Conservation (phyloP, 2,329 filamentous ascomycete species). For the Cylindrodendrum hubeiense region DNA sequence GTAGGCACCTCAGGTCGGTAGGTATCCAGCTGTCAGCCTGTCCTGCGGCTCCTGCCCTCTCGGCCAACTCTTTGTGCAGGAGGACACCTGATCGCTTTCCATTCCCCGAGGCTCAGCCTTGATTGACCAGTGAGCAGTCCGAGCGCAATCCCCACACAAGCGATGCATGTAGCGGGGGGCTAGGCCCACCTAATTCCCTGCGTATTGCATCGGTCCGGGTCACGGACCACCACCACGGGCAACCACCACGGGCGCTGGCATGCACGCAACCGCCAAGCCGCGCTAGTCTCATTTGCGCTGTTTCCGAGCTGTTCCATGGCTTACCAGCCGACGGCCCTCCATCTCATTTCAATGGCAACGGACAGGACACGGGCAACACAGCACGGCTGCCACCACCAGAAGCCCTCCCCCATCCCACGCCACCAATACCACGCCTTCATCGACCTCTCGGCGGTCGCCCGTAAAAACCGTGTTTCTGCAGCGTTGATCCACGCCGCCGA, state of each 20-base stretch:
- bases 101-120: conserved; percentile 24
- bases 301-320: conserved; percentile 28
- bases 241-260: conserved; percentile 30
- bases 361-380: not conserved
- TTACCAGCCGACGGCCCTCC: conserved; percentile 12
- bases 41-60: not conserved
- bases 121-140: conserved; percentile 29
- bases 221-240: conserved; percentile 23
- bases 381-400: not conserved
- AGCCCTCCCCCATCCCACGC: conserved; percentile 16
- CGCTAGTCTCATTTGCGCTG: conserved; percentile 28
- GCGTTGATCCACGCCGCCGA: conserved; percentile 23
- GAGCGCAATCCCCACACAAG: conserved; percentile 36
- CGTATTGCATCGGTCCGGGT: conserved; percentile 20
- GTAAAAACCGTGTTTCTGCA: conserved; percentile 19
- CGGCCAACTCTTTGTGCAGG: conserved; percentile 15
- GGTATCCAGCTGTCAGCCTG: not conserved
- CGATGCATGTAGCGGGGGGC: conserved; percentile 29
- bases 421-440: conserved; percentile 33
- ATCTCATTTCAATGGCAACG: conserved; percentile 15
- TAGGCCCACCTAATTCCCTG: conserved; percentile 8
- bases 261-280: conserved; percentile 28
- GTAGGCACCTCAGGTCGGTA: no score
- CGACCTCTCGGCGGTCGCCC: conserved; percentile 13
- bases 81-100: conserved; percentile 29